These are phyloP conservation scores for Tolypocladium ophioglossoides DNA, from an alignment of 2,329 filamentous ascomycete species.

Conservation along the genomic window DNA sequence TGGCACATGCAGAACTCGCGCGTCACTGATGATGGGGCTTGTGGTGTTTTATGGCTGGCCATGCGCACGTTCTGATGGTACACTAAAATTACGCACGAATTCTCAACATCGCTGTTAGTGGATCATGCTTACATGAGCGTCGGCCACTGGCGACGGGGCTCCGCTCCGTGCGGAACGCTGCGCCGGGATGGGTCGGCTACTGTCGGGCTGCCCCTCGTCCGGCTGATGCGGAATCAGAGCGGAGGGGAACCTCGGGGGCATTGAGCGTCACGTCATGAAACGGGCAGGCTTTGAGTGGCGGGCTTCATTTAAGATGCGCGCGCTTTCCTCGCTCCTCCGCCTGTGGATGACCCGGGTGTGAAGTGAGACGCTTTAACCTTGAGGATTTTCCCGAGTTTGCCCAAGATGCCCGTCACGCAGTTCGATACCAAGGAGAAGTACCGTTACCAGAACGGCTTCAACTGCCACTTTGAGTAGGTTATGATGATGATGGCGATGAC, in stretches of 20 bases:
- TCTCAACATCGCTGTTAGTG: neutral
- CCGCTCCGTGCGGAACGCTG: slow-evolving; percentile 13
- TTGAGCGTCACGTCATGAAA: neutral
- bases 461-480: slow-evolving; percentile 63
- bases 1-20: neutral
- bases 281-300: neutral
- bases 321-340: neutral
- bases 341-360: neutral
- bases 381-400: neutral
- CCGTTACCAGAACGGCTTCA: slow-evolving; percentile 70
- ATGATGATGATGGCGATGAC: too few species aligned
- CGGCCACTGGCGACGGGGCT: neutral
- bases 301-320: neutral
- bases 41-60: neutral
- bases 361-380: neutral
- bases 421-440: slow-evolving; percentile 48
- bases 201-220: slow-evolving; percentile 14
- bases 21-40: neutral
- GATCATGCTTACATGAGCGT: neutral
- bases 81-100: neutral
- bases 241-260: neutral
- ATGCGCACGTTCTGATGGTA: neutral
- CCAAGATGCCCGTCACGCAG: slow-evolving; percentile 37
- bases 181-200: slow-evolving; percentile 14
- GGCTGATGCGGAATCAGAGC: slow-evolving; percentile 10